phyloP scores from a whole-genome alignment of 305 asterid genomes.

The Rubia peregrina region DNA sequence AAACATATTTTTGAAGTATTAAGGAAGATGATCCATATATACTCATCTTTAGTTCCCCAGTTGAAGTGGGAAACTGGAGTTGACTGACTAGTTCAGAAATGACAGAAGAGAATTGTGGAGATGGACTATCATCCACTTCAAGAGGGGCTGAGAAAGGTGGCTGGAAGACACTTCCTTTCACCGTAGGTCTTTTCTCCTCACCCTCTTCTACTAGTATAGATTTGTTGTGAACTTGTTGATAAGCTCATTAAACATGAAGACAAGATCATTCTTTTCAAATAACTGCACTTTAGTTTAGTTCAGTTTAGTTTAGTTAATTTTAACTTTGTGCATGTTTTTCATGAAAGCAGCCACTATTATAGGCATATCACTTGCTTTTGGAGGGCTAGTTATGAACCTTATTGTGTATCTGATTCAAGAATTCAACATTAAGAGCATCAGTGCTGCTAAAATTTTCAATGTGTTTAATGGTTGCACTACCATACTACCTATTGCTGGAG shows the following conservation, averaged over 20 bases:
- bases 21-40: background rate
- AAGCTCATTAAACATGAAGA: background rate
- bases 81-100: background rate
- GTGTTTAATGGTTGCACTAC: slow-evolving; percentile 10
- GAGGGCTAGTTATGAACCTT: slow-evolving; percentile 11
- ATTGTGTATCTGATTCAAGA: slow-evolving; percentile 20
- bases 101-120: background rate
- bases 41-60: background rate
- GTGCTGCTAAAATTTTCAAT: slow-evolving; percentile 17
- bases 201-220: background rate
- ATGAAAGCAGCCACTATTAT: slow-evolving; percentile 14
- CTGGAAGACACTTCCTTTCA: slow-evolving; percentile 9
- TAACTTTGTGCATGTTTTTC: background rate
- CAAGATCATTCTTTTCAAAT: background rate
- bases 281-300: too few relatives aligned
- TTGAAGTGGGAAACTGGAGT: background rate
- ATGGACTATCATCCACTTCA: background rate
- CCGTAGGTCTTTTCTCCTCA: background rate
- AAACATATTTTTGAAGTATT: background rate
- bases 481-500: slow-evolving; percentile 11
- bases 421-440: slow-evolving; percentile 16
- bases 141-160: slow-evolving; percentile 1
- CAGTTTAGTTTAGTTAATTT: too few relatives aligned
- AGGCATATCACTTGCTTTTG: slow-evolving; percentile 12
- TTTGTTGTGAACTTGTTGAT: background rate